These are phyloP conservation scores for Xylariaceae sp. DNA, from an alignment of 2,329 filamentous ascomycete species.

Conservation along the genomic window DNA sequence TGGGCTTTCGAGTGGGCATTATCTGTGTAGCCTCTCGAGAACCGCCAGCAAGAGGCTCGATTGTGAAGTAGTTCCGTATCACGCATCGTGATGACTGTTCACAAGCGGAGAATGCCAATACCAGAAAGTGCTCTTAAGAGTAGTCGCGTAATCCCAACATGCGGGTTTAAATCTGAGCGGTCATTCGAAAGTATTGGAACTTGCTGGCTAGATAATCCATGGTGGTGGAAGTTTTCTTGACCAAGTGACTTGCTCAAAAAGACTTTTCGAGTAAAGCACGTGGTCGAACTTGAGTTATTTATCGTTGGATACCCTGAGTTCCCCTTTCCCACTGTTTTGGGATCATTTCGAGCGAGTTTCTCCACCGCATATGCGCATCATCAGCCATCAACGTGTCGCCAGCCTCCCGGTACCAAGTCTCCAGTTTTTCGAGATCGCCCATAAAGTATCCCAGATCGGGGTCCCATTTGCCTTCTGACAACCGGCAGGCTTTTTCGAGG, in stretches of 20 bases:
- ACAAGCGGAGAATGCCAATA: background rate
- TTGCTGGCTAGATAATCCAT: background rate
- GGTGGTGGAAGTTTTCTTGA: background rate
- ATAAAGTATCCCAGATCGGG: slow-evolving; percentile 40
- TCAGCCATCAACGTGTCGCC: slow-evolving; percentile 35
- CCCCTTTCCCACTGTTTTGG: slow-evolving; percentile 36
- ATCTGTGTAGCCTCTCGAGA: background rate
- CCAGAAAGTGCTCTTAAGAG: background rate
- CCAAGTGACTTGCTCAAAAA: background rate
- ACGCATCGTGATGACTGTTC: background rate
- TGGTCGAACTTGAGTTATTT: background rate
- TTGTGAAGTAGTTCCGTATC: background rate
- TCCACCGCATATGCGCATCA: slow-evolving; percentile 32
- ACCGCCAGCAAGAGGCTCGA: background rate
- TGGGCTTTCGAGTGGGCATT: background rate
- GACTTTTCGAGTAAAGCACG: background rate
- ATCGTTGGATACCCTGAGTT: slow-evolving; percentile 16
- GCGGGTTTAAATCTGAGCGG: background rate
- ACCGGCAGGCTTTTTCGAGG: slow-evolving; percentile 35
- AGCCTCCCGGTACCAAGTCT: slow-evolving; percentile 39
- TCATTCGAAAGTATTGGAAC: background rate
- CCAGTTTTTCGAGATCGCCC: slow-evolving; percentile 38
- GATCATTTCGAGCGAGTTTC: slow-evolving; percentile 35
- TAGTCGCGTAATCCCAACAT: background rate
- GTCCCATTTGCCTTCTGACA: slow-evolving; percentile 40